Conservation (phyloP, 345 rosid species). For the Psidium guajava region DNA sequence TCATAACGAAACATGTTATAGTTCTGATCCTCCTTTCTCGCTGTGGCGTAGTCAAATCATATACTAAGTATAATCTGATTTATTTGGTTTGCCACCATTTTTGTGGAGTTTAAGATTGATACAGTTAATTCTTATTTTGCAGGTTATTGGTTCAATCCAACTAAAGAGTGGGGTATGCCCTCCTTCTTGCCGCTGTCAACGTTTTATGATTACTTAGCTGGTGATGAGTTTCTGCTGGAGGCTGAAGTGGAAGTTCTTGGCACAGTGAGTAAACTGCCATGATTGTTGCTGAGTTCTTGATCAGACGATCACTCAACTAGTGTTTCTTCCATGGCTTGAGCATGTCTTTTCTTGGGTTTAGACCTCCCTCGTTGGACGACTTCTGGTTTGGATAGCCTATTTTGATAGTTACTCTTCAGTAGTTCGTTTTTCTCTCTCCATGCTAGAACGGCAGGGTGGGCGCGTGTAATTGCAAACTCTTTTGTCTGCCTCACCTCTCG, state of each 20-base stretch:
- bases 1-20: not conserved
- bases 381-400: not conserved
- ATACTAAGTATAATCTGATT: not conserved
- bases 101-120: not conserved
- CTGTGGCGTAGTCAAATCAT: not conserved
- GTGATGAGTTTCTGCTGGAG: not conserved
- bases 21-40: not conserved
- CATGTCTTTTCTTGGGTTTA: not conserved
- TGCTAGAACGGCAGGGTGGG: not conserved
- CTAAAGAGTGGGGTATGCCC: not conserved
- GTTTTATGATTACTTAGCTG: not conserved
- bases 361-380: not conserved
- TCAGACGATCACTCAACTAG: not conserved
- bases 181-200: not conserved
- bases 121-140: not conserved
- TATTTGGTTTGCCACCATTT: not conserved
- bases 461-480: not conserved
- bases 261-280: not conserved
- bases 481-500: not conserved
- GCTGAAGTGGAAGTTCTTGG: not conserved
- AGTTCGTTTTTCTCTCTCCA: not conserved
- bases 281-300: not conserved
- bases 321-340: not conserved
- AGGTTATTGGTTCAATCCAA: not conserved
- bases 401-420: not conserved